Base-by-base conservation (phyloP, 345 rosid genomes). In the Arabis hirsuta region DNA sequence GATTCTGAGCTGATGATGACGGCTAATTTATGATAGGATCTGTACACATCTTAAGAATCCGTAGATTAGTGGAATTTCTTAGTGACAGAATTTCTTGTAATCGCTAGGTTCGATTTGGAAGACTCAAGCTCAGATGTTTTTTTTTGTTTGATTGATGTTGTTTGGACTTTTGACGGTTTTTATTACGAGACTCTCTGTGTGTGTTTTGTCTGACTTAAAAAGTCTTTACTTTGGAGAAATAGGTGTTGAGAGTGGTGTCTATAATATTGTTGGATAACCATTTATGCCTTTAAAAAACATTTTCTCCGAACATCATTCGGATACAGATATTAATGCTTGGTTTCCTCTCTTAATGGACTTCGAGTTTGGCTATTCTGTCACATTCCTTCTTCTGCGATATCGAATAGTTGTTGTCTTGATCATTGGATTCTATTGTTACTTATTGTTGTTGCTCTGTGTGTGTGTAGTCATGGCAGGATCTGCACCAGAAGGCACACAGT, bases 401-500 rank as follows among this genome's bases (percentile, higher is more conserved):
- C 16, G 16, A 12, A 12, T 53, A 32, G 5, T 1, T 36, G 13
- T 56, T 20, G n/a, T 16, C 13, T 67, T 36, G 5, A 20, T 29
- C 12, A 5, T 29, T 7, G 0, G 50, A 1, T 26, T 66, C 3
- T 53, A 5, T 31, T 5, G 7, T 24, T 0, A 24, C 45, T 53
- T 2, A 11, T 10, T 38, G 39, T 39, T 64, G 6, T 12, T 60
- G 39, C 68, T 60, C 12, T 69, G 22, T 41, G 22, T 41, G 13
- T 59, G 0, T 72, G 68, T 83, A 90, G 90, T 67, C 81, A 90
- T 86, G 94, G 91, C 96, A 6, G 86, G 82, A 70, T 75, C 77
- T 8, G 69, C 79, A 56, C 84, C 87, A 5, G 94, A 88, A 73
- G 90, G 90, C 36, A 77, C 96, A 0, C 94, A 85, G 53, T 88